phyloP scores from a whole-genome alignment of 345 rosid species.

The Kernera saxatilis region DNA sequence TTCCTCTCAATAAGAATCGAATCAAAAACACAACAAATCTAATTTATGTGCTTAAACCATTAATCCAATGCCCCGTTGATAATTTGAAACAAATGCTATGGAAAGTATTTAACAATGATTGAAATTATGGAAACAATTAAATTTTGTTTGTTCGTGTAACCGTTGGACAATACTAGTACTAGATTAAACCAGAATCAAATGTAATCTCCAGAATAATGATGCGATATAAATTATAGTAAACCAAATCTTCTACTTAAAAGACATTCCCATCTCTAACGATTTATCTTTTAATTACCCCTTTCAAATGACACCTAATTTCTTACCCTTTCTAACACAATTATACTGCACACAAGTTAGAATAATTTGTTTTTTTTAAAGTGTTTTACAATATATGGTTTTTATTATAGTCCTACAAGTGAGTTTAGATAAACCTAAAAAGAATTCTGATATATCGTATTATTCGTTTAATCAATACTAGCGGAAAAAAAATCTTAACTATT shows the following conservation, averaged over 20 bases:
- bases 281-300: not conserved
- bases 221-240: not conserved
- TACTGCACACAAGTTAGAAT: not conserved
- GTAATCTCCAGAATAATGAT: constrained; percentile 21
- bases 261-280: constrained; percentile 8
- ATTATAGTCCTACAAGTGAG: no score
- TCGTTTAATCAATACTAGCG: no score
- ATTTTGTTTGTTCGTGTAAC: not conserved
- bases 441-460: no score
- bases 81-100: not conserved
- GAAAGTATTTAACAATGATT: not conserved
- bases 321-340: not conserved
- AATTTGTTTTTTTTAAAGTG: no score
- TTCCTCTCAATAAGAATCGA: no score
- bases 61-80: no score
- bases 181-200: constrained; percentile 22
- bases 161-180: not conserved
- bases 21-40: no score
- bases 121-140: constrained; percentile 2
- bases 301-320: constrained; percentile 2
- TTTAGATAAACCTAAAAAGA: no score
- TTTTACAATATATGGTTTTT: no score
- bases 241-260: constrained; percentile 24
- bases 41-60: no score
- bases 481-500: no score